Evolutionary conservation across 1,139 yeast species (phyloP).

Genomic region (Lodderomyces theae): DNA sequence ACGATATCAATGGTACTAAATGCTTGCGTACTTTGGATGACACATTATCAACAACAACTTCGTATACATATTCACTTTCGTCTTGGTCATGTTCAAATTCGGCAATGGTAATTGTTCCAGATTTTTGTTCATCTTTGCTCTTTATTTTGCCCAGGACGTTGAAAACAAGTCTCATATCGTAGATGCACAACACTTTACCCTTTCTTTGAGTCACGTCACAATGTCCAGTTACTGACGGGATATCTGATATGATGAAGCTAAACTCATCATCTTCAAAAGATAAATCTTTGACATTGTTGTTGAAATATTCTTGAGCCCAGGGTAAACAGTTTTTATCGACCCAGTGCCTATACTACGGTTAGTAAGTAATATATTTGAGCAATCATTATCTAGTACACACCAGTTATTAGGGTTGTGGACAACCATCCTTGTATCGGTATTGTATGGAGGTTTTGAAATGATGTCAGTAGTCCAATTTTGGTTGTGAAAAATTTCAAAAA

Average conservation of each 20-base stretch:
- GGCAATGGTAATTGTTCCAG: slow-evolving; percentile 48
- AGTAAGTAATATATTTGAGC: slow-evolving; percentile 12
- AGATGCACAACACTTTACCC: slow-evolving; percentile 74
- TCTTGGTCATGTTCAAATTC: slow-evolving; percentile 76
- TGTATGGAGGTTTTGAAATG: too few species aligned
- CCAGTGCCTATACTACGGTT: slow-evolving; percentile 63
- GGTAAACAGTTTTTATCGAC: slow-evolving; percentile 75
- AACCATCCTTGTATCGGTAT: slow-evolving; percentile 53
- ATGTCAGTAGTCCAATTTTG: too few species aligned
- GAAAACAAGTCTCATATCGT: slow-evolving; percentile 58
- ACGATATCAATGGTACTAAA: slow-evolving; percentile 51
- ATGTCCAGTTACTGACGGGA: slow-evolving; percentile 60
- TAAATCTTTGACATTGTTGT: slow-evolving; percentile 39
- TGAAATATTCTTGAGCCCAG: slow-evolving; percentile 66
- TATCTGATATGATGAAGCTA: slow-evolving; percentile 33
- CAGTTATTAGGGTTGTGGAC: slow-evolving; percentile 85
- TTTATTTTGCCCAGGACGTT: slow-evolving; percentile 29
- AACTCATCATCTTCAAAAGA: slow-evolving; percentile 32
- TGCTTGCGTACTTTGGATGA: slow-evolving; percentile 39
- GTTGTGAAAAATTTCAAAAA: slow-evolving; percentile 5
- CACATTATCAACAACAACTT: slow-evolving; percentile 39
- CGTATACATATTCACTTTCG: slow-evolving; percentile 61
- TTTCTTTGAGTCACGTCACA: slow-evolving; percentile 81
- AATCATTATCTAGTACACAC: slow-evolving; percentile 32
- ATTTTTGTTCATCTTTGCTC: background rate